Evolutionary conservation across 2,329 filamentous ascomycete genomes (phyloP).

Genomic region (Chaetomiaceae sp.): DNA sequence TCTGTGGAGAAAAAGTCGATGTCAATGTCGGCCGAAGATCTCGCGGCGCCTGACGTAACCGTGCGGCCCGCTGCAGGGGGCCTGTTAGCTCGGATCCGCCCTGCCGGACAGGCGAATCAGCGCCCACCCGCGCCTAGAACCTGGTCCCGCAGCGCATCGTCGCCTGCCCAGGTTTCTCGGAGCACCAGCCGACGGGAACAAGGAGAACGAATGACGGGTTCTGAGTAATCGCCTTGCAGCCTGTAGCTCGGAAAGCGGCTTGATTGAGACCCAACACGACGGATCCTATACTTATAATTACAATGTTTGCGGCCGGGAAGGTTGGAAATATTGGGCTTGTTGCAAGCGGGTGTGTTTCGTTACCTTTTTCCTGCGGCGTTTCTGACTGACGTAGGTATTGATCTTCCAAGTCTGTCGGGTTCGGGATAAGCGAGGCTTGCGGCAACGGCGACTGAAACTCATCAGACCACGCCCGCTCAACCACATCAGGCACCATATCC

Average conservation of each 20-base stretch:
- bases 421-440: too few relatives aligned
- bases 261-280: not conserved
- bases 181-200: not conserved
- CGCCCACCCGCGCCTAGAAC: not conserved
- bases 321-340: too few relatives aligned
- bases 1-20: slow-evolving; percentile 7
- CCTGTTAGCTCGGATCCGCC: not conserved
- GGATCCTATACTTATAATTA: not conserved
- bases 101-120: not conserved
- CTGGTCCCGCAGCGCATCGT: not conserved
- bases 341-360: not conserved
- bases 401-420: too few relatives aligned
- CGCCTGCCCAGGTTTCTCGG: too few relatives aligned
- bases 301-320: not conserved
- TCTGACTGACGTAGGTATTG: too few relatives aligned
- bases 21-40: slow-evolving; percentile 2
- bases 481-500: too few relatives aligned
- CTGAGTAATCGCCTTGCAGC: slow-evolving; percentile 35
- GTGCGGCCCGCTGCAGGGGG: slow-evolving; percentile 8
- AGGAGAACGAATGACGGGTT: slow-evolving; percentile 3
- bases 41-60: slow-evolving; percentile 12
- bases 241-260: not conserved
- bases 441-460: too few relatives aligned
- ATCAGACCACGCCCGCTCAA: too few relatives aligned
- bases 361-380: not conserved